A percentile compares a stretch with the other conserved stretches of the same genome.
These are phyloP conservation scores for Colletotrichum sp. DNA, from an alignment of 2,329 filamentous ascomycete species.

Conservation along the genomic window DNA sequence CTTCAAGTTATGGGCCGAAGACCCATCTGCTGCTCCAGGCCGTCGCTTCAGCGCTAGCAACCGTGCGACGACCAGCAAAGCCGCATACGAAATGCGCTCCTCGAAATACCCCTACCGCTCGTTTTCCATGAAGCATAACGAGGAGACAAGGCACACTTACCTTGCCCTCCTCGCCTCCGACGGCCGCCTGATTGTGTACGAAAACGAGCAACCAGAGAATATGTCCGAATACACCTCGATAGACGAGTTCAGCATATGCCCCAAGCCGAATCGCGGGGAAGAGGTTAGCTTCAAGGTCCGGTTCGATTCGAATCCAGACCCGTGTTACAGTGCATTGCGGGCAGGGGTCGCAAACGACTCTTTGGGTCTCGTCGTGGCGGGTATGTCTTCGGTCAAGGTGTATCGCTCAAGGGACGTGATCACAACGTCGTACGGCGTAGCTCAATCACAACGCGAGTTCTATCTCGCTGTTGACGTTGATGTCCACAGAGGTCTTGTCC, in stretches of 20 bases:
- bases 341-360: constrained; percentile 83
- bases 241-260: constrained; percentile 77
- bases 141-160: constrained; percentile 80
- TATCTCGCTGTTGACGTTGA: constrained; percentile 81
- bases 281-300: constrained; percentile 85
- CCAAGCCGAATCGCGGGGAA: constrained; percentile 76
- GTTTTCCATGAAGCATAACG: constrained; percentile 82
- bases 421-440: constrained; percentile 54
- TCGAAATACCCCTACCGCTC: constrained; percentile 74
- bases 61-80: constrained; percentile 41
- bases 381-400: constrained; percentile 81
- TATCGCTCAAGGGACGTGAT: constrained; percentile 74
- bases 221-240: constrained; percentile 76
- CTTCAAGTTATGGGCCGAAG: constrained; percentile 92
- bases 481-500: constrained; percentile 76
- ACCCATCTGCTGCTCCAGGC: constrained; percentile 79
- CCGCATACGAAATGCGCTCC: constrained; percentile 61
- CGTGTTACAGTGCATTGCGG: constrained; percentile 76
- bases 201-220: constrained; percentile 84
- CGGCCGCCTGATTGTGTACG: constrained; percentile 78
- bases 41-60: constrained; percentile 77
- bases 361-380: constrained; percentile 81
- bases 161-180: constrained; percentile 85
- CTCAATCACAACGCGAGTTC: constrained; percentile 73
- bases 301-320: constrained; percentile 87